Percentiles rank a stretch among this genome's conserved stretches.
phyloP scores from a whole-genome alignment of 2,329 filamentous ascomycete species.

The Apiospora koreana region DNA sequence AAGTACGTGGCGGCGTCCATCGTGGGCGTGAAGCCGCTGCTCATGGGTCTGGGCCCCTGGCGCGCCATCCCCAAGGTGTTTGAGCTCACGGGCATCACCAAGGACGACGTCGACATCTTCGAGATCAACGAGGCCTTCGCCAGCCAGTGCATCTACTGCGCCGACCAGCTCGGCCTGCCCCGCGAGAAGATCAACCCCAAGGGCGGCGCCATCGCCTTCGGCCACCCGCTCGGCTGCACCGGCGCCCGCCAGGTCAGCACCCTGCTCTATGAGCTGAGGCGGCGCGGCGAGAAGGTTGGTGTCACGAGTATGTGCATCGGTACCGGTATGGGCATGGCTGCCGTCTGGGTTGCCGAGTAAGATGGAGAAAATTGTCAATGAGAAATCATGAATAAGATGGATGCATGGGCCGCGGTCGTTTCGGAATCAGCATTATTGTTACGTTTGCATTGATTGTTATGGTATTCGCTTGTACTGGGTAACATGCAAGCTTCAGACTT shows the following conservation, averaged over 20 bases:
- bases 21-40: constrained; percentile 85
- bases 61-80: constrained; percentile 93
- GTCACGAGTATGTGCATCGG: constrained; percentile 96
- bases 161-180: constrained; percentile 82
- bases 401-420: neutral
- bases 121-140: constrained; percentile 99
- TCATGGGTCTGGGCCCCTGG: constrained; percentile 96
- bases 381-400: neutral
- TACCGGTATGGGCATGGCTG: constrained; percentile 97
- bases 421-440: neutral
- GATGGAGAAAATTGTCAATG: neutral
- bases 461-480: neutral
- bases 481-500: neutral
- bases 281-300: constrained; percentile 82
- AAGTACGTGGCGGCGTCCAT: constrained; percentile 87
- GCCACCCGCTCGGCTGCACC: constrained; percentile 92
- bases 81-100: constrained; percentile 80
- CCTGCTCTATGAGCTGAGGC: constrained; percentile 83
- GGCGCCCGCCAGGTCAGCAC: constrained; percentile 93
- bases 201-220: constrained; percentile 94
- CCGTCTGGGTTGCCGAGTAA: constrained; percentile 93
- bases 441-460: neutral
- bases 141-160: constrained; percentile 90
- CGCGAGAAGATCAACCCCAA: constrained; percentile 93
- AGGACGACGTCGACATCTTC: constrained; percentile 92